Percentiles rank a stretch among this genome's conserved stretches.
Conservation (phyloP, 2,329 filamentous ascomycete species). For the Colletotrichum sp. region DNA sequence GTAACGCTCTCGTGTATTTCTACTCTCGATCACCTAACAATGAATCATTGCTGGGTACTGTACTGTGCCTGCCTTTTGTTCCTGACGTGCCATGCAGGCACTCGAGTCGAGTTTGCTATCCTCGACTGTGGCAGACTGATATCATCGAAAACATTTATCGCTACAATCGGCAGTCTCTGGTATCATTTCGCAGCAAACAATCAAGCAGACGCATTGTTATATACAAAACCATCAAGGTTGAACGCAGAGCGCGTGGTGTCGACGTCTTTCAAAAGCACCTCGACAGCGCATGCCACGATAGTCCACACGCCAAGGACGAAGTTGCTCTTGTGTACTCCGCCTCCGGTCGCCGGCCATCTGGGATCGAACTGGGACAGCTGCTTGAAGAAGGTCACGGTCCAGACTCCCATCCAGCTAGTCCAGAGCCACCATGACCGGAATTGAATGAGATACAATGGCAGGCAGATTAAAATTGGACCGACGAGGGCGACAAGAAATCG, state of each 20-base stretch:
- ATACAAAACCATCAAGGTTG: background rate
- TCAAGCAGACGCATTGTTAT: background rate
- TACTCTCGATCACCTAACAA: background rate
- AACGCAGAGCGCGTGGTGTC: background rate
- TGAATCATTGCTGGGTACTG: background rate
- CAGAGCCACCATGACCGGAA: conserved; percentile 12
- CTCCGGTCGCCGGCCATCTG: conserved; percentile 24
- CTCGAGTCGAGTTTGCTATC: background rate
- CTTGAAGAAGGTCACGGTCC: background rate
- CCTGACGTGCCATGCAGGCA: background rate
- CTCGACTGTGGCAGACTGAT: background rate
- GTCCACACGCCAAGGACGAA: conserved; percentile 27
- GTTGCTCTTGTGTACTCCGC: conserved; percentile 24
- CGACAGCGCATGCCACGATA: conserved; percentile 21
- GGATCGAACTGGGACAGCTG: conserved; percentile 25
- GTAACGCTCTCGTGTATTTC: background rate
- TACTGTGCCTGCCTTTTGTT: background rate
- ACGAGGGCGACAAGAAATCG: conserved; percentile 6
- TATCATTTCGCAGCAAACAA: background rate
- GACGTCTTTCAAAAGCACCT: conserved; percentile 20
- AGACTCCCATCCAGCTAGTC: conserved; percentile 15
- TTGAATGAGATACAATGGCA: background rate
- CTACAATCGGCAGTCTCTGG: background rate
- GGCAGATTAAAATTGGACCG: conserved; percentile 4
- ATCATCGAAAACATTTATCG: background rate